phyloP scores from a whole-genome alignment of 1,139 yeast species.

The Hansenula anomala region DNA sequence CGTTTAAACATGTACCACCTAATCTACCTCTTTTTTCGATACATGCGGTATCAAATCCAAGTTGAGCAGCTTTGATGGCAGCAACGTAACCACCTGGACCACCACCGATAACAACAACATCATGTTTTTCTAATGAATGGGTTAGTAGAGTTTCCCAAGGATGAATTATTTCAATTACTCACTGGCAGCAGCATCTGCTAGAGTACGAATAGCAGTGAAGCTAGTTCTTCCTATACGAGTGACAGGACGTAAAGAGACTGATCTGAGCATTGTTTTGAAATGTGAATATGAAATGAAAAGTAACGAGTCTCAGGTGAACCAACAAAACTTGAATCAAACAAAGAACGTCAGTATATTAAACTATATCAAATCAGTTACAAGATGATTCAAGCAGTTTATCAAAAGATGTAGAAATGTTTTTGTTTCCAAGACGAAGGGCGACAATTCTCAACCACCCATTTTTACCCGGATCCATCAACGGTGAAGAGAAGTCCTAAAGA shows the following conservation, averaged over 20 bases:
- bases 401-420: no score
- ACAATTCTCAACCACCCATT: slow-evolving; percentile 2
- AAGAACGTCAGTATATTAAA: no score
- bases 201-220: slow-evolving; percentile 13
- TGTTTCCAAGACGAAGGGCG: neutral
- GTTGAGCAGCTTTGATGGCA: slow-evolving; percentile 97
- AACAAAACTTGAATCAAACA: no score
- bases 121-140: slow-evolving; percentile 66
- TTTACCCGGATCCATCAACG: slow-evolving; percentile 3
- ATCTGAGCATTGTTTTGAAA: slow-evolving; percentile 17
- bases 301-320: no score
- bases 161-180: no score
- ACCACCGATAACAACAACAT: slow-evolving; percentile 94
- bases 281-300: neutral
- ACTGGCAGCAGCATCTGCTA: slow-evolving; percentile 16
- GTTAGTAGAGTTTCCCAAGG: no score
- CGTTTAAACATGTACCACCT: slow-evolving; percentile 98
- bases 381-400: no score
- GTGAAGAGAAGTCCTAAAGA: neutral
- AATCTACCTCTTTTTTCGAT: slow-evolving; percentile 92
- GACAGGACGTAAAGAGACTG: slow-evolving; percentile 13
- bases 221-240: slow-evolving; percentile 8
- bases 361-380: no score
- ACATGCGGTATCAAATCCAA: slow-evolving; percentile 93
- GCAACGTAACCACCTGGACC: slow-evolving; percentile 99